These are phyloP conservation scores for Osmanthus fragrans DNA, from an alignment of 257 asterid genomes.

Conservation along the genomic window DNA sequence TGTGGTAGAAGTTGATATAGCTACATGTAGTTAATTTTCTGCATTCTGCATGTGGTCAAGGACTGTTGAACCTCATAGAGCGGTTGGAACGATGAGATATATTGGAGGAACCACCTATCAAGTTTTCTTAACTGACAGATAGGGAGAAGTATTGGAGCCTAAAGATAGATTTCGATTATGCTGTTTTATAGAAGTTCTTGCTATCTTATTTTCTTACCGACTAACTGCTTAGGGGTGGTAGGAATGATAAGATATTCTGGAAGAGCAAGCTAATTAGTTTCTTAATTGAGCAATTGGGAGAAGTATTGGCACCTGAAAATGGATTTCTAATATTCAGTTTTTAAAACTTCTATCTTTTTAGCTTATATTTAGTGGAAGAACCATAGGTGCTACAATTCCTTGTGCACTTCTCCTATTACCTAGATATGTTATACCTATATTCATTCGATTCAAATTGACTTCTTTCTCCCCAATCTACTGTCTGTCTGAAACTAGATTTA, in stretches of 20 bases:
- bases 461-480: background rate
- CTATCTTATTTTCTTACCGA: background rate
- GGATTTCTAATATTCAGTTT: background rate
- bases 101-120: background rate
- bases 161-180: background rate
- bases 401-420: background rate
- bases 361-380: background rate
- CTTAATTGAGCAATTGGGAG: background rate
- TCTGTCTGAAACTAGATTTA: background rate
- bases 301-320: background rate
- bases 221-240: background rate
- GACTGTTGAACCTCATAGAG: background rate
- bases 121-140: background rate
- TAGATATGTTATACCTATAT: background rate
- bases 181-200: background rate
- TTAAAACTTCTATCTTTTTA: background rate
- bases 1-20: background rate
- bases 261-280: background rate
- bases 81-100: background rate
- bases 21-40: background rate
- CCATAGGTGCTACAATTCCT: background rate
- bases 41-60: background rate
- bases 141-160: background rate
- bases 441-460: background rate
- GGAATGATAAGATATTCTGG: background rate